phyloP scores from a whole-genome alignment of 495 filamentous ascomycete genomes.

The Hyaloscypha variabilis region DNA sequence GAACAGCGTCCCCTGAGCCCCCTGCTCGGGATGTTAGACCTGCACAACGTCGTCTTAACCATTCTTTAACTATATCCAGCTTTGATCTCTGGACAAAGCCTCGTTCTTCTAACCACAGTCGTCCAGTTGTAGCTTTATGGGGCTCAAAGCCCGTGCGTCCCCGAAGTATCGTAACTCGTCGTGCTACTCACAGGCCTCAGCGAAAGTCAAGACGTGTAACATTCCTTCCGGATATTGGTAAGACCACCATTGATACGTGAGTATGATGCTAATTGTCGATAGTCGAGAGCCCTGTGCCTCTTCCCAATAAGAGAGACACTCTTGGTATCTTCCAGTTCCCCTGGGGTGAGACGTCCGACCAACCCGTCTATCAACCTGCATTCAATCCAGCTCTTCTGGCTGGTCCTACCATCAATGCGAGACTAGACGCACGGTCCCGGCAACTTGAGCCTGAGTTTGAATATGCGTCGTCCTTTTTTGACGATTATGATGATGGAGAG shows the following conservation, averaged over 20 bases:
- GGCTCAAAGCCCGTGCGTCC: constrained; percentile 32
- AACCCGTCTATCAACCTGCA: constrained; percentile 34
- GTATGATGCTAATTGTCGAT: constrained; percentile 7
- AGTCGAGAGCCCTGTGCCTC: constrained; percentile 54
- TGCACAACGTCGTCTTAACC: constrained; percentile 17
- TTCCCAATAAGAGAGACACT: constrained; percentile 52
- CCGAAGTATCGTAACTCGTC: constrained; percentile 24
- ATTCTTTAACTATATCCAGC: constrained; percentile 23
- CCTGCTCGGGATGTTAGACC: constrained; percentile 38
- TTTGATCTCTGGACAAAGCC: constrained; percentile 33
- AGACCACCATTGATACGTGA: not conserved
- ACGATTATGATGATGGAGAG: constrained; percentile 44
- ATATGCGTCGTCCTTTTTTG: constrained; percentile 44
- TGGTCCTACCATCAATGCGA: constrained; percentile 24
- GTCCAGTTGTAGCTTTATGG: constrained; percentile 31
- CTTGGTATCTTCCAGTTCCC: constrained; percentile 61
- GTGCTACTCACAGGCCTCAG: constrained; percentile 36
- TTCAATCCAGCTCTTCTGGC: constrained; percentile 28
- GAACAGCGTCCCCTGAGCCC: constrained; percentile 38
- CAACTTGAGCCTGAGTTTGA: constrained; percentile 40
- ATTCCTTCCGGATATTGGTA: constrained; percentile 54
- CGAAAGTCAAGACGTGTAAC: constrained; percentile 53
- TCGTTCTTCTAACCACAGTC: constrained; percentile 24
- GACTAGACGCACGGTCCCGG: constrained; percentile 37
- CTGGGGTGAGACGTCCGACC: constrained; percentile 58